These are phyloP conservation scores for Cytospora schulzeri DNA, from an alignment of 2,329 filamentous ascomycete genomes.

Conservation along the genomic window DNA sequence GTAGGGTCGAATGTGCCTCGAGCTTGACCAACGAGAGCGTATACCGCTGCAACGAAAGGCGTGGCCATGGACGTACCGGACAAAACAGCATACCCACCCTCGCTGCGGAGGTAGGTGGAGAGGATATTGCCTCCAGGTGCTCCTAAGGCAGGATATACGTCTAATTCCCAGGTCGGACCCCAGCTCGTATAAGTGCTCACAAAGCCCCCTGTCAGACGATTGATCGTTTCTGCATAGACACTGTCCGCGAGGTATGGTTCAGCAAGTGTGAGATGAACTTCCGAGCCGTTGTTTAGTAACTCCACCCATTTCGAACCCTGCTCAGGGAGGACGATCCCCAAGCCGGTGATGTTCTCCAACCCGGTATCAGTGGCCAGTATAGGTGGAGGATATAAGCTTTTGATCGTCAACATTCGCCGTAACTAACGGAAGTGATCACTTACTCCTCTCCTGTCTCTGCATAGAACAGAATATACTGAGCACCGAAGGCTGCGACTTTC, in stretches of 20 bases:
- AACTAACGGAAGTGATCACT: neutral
- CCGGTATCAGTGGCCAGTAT: neutral
- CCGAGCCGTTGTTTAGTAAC: constrained; percentile 29
- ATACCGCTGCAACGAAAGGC: constrained; percentile 43
- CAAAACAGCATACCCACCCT: constrained; percentile 53
- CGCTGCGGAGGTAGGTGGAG: constrained; percentile 54
- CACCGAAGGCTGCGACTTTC: constrained; percentile 45
- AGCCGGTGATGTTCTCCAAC: constrained; percentile 23
- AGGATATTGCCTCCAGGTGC: constrained; percentile 60
- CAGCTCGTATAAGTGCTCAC: constrained; percentile 55
- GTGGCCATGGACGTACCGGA: constrained; percentile 65
- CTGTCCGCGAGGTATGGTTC: constrained; percentile 8
- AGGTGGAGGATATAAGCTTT: neutral
- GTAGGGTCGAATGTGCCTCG: constrained; percentile 11
- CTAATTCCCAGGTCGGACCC: constrained; percentile 61
- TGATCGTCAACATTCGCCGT: neutral
- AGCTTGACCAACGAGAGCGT: constrained; percentile 21
- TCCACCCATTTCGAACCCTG: constrained; percentile 33
- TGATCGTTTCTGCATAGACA: constrained; percentile 32
- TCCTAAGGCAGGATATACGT: constrained; percentile 58
- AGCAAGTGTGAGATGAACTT: constrained; percentile 31
- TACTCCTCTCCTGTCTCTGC: constrained; percentile 15
- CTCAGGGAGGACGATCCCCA: constrained; percentile 28
- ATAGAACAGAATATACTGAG: constrained; percentile 32
- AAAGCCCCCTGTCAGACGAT: constrained; percentile 50